A percentile compares a stretch with the other conserved stretches of the same genome.
phyloP scores from a whole-genome alignment of 805 yeast species.

The Pichia ethanolica region DNA sequence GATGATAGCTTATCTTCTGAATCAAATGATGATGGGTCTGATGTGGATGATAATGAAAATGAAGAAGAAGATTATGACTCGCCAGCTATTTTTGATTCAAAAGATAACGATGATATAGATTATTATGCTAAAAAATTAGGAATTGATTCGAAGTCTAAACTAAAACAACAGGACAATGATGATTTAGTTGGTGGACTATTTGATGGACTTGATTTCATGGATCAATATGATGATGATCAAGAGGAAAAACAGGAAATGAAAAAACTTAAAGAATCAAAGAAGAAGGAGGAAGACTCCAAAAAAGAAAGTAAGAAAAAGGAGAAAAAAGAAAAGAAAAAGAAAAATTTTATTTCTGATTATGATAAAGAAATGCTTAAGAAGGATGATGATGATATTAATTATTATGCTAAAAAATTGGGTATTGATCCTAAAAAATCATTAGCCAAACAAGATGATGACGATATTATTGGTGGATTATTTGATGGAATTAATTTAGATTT shows the following conservation, averaged over 20 bases:
- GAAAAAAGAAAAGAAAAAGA: not conserved
- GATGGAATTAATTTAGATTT: slow-evolving; percentile 59
- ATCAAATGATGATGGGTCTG: not conserved
- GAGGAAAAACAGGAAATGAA: slow-evolving; percentile 7
- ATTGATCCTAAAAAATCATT: slow-evolving; percentile 50
- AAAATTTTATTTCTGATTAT: slow-evolving; percentile 29
- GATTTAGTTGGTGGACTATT: slow-evolving; percentile 75
- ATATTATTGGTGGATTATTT: slow-evolving; percentile 69
- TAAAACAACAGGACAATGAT: slow-evolving; percentile 50
- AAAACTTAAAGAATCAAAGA: slow-evolving; percentile 5
- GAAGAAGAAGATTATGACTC: slow-evolving; percentile 13
- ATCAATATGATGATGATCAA: slow-evolving; percentile 7
- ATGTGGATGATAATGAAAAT: not conserved
- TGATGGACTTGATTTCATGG: slow-evolving; percentile 57
- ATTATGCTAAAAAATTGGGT: slow-evolving; percentile 78
- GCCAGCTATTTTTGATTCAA: not conserved
- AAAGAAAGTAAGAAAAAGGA: slow-evolving; percentile 6
- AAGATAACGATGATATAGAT: slow-evolving; percentile 69
- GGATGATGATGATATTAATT: slow-evolving; percentile 75
- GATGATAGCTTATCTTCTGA: slow-evolving; percentile 10
- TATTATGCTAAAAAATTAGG: slow-evolving; percentile 83
- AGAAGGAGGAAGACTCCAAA: not conserved
- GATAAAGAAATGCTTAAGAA: slow-evolving; percentile 42
- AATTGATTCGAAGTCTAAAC: slow-evolving; percentile 44
- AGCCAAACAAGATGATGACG: slow-evolving; percentile 55